phyloP scores from a whole-genome alignment of 805 yeast species.

The Millerozyma miso region DNA sequence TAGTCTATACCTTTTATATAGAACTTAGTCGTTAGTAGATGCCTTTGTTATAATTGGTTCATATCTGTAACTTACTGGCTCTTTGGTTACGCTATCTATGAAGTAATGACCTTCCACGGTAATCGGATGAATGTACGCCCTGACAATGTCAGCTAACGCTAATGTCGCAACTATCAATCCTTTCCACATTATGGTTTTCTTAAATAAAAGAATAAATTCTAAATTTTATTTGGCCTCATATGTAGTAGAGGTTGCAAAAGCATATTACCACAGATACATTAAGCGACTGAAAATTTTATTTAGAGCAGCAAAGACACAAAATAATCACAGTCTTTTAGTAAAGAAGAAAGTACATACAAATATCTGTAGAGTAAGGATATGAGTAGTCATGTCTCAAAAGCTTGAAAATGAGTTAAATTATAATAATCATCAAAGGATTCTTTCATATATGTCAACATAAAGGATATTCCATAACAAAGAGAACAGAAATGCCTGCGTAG shows the following conservation, averaged over 20 bases:
- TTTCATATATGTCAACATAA: no score
- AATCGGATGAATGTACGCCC: slow-evolving; percentile 57
- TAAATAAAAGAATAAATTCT: not conserved
- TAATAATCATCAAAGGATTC: no score
- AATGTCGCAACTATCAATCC: not conserved
- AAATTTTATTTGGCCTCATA: no score
- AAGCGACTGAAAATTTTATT: not conserved
- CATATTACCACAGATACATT: slow-evolving; percentile 1
- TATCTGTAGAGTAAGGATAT: no score
- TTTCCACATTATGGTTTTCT: not conserved
- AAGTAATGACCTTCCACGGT: slow-evolving; percentile 67
- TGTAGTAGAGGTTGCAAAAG: not conserved
- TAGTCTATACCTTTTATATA: slow-evolving; percentile 86
- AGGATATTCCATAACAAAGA: no score
- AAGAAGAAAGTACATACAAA: no score
- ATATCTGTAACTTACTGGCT: slow-evolving; percentile 58
- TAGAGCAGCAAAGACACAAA: not conserved
- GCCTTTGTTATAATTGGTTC: not conserved
- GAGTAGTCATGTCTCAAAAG: no score
- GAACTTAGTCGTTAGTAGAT: slow-evolving; percentile 42
- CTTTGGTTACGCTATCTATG: slow-evolving; percentile 65
- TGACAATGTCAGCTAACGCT: not conserved
- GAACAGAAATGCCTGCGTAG: slow-evolving; percentile 30
- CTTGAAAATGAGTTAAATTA: no score
- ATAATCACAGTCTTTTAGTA: no score